Evolutionary conservation across 192 early-diverging fungal species (phyloP).

Genomic region (Piromyces finnis): DNA sequence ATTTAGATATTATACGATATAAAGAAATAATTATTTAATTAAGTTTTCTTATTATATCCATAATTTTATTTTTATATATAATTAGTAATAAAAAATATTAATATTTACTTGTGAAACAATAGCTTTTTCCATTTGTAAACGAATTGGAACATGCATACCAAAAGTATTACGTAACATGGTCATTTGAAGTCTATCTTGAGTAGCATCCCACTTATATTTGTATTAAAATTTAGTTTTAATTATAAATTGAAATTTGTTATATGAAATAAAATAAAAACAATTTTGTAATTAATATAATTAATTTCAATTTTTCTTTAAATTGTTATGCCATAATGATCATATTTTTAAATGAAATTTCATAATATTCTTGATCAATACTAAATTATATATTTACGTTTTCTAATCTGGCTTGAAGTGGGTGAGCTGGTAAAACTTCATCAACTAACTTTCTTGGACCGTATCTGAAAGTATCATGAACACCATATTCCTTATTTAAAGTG

Average conservation of each 20-base stretch:
- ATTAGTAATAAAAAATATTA: neutral
- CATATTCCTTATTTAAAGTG: conserved; percentile 24
- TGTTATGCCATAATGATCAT: no score
- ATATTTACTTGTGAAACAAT: conserved; percentile 25
- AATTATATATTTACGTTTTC: conserved; percentile 22
- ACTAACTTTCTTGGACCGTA: conserved; percentile 47
- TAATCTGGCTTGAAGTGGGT: conserved; percentile 66
- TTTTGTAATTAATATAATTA: no score
- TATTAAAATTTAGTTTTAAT: no score
- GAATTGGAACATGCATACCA: conserved; percentile 82
- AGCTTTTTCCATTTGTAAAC: conserved; percentile 76
- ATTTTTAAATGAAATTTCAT: neutral
- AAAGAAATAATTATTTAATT: neutral
- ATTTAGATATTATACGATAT: neutral
- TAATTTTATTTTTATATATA: neutral
- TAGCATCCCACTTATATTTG: conserved; percentile 62
- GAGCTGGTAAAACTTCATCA: conserved; percentile 37
- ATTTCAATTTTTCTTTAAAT: no score
- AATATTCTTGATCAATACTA: neutral
- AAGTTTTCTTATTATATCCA: neutral
- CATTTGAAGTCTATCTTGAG: conserved; percentile 63
- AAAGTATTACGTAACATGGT: conserved; percentile 61
- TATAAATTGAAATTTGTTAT: no score
- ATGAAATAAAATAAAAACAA: no score
- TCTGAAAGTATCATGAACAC: conserved; percentile 68